phyloP scores from a whole-genome alignment of 2,329 filamentous ascomycete species.

The Colletotrichum magnum region DNA sequence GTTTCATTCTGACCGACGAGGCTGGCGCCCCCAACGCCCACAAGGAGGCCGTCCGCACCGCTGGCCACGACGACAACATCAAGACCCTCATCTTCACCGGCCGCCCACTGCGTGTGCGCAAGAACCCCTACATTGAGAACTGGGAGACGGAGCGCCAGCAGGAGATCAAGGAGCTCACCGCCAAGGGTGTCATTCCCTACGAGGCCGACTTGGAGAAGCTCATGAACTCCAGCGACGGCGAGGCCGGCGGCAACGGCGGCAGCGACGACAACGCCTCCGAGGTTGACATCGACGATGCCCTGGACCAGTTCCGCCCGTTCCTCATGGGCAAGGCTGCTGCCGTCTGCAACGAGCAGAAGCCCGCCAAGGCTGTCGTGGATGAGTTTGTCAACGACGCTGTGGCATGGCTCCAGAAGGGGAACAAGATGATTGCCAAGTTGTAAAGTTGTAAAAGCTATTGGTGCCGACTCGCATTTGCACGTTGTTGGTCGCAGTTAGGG shows the following conservation, averaged over 20 bases:
- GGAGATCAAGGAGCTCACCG: constrained; percentile 93
- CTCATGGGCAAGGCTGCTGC: constrained; percentile 98
- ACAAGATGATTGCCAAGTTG: constrained; percentile 79
- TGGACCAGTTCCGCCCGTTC: constrained; percentile 93
- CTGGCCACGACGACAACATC: constrained; percentile 95
- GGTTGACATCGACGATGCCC: constrained; percentile 84
- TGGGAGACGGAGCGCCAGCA: constrained; percentile 93
- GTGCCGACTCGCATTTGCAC: constrained; percentile 30
- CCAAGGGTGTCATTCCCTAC: constrained; percentile 92
- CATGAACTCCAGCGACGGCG: constrained; percentile 68
- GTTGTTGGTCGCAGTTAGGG: constrained; percentile 33
- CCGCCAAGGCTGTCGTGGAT: constrained; percentile 91
- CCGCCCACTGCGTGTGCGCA: constrained; percentile 92
- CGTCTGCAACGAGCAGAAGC: constrained; percentile 92
- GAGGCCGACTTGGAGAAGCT: constrained; percentile 94
- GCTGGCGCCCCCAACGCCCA: constrained; percentile 93
- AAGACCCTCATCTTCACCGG: constrained; percentile 99
- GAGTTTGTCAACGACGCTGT: constrained; percentile 92
- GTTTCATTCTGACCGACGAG: constrained; percentile 95
- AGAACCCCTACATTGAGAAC: constrained; percentile 92
- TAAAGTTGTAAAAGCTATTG: constrained; percentile 56
- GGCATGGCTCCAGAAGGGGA: constrained; percentile 76
- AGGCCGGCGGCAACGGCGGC: constrained; percentile 73
- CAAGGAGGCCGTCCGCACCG: constrained; percentile 94
- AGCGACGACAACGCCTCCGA: constrained; percentile 77